phyloP scores from a whole-genome alignment of 371 early-diverging fungal species.

The Syncephalastrum racemosum region DNA sequence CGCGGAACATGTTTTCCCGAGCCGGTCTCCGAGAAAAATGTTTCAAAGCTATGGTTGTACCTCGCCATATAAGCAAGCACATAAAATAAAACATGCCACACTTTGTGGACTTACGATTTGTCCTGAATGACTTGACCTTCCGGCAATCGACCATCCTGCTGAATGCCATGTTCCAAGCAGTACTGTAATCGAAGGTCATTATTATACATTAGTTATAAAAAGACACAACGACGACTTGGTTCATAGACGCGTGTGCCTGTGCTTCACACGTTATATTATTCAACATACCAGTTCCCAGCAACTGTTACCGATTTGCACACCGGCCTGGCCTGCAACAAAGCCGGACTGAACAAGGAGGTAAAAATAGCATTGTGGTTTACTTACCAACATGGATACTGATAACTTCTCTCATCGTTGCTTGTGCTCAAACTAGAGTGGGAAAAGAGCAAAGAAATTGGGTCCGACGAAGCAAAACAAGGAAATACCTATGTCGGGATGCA shows the following conservation, averaged over 20 bases:
- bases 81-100: not conserved
- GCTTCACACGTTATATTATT: not conserved
- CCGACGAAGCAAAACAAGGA: no score
- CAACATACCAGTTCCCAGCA: slow-evolving; percentile 89
- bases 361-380: not conserved
- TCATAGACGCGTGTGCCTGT: no score
- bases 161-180: slow-evolving; percentile 97
- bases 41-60: slow-evolving; percentile 41
- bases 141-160: slow-evolving; percentile 89
- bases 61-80: not conserved
- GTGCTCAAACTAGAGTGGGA: no score
- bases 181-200: slow-evolving; percentile 40
- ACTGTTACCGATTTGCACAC: slow-evolving; percentile 99
- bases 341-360: not conserved
- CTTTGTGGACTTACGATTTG: slow-evolving; percentile 13
- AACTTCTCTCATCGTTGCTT: slow-evolving; percentile 6
- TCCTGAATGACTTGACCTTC: slow-evolving; percentile 30
- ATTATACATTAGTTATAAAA: not conserved
- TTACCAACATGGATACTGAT: slow-evolving; percentile 8
- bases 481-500: no score
- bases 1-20: slow-evolving; percentile 98
- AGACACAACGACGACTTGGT: no score
- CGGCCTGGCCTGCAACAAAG: slow-evolving; percentile 68
- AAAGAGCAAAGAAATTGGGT: no score
- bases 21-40: slow-evolving; percentile 96